phyloP scores from a whole-genome alignment of 495 filamentous ascomycete genomes.

The Trichoderma gamsii region DNA sequence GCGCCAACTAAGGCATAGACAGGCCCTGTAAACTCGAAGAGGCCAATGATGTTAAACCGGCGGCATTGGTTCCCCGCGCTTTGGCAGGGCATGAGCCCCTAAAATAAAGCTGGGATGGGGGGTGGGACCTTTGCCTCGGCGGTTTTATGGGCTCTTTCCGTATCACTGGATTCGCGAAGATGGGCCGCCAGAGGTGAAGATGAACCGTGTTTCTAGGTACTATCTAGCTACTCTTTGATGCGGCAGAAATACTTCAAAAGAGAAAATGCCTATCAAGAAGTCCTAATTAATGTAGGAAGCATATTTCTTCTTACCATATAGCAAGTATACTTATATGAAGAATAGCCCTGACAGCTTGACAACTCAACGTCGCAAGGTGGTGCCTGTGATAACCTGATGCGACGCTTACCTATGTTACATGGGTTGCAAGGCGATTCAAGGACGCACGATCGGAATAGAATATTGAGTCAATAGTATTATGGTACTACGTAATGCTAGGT shows the following conservation, averaged over 20 bases:
- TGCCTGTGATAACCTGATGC: not conserved
- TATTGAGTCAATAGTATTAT: not conserved
- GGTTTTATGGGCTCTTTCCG: not conserved
- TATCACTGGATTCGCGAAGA: not conserved
- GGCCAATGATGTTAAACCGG: not conserved
- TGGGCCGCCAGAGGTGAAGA: not conserved
- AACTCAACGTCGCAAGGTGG: not conserved
- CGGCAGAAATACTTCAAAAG: too few relatives aligned
- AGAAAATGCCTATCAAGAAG: too few relatives aligned
- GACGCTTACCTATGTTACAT: not conserved
- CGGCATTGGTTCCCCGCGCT: not conserved
- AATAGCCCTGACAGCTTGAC: not conserved
- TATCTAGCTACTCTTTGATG: too few relatives aligned
- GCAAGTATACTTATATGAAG: too few relatives aligned
- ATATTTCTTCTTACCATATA: too few relatives aligned
- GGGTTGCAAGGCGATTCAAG: not conserved
- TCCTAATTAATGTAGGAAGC: too few relatives aligned
- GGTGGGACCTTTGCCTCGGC: not conserved
- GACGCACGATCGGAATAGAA: too few relatives aligned
- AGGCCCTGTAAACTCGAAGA: not conserved
- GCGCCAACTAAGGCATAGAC: not conserved
- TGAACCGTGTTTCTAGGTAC: too few relatives aligned
- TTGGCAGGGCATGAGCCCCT: not conserved
- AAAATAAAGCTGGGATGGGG: not conserved
- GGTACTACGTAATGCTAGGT: not conserved